A percentile compares a stretch with the other conserved stretches of the same genome.
Evolutionary conservation across 2,329 filamentous ascomycete species (phyloP).

Genomic region (Calonectria pauciramosa): DNA sequence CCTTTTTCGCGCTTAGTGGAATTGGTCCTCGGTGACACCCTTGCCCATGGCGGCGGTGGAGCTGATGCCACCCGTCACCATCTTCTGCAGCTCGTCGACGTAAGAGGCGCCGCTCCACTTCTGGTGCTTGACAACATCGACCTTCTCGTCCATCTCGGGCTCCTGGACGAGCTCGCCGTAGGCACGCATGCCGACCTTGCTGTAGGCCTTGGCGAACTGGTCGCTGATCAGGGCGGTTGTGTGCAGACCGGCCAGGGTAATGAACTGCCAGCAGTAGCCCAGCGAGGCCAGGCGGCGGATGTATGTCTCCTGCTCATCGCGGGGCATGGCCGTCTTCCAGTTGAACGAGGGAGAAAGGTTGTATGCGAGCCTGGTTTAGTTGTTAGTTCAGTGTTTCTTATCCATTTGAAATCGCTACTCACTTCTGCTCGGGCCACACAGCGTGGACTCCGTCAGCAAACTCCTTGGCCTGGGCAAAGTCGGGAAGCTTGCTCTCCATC

Average conservation of each 20-base stretch:
- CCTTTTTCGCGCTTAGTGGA: conserved; percentile 57
- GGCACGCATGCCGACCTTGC: conserved; percentile 89
- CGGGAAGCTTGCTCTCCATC: conserved; percentile 99
- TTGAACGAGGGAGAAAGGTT: conserved; percentile 99
- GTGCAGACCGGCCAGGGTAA: conserved; percentile 97
- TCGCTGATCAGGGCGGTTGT: conserved; percentile 94
- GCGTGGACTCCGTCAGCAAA: conserved; percentile 95
- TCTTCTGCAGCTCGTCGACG: conserved; percentile 94
- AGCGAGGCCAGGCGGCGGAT: conserved; percentile 88
- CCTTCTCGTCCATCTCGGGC: conserved; percentile 90
- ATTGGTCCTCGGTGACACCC: conserved; percentile 98
- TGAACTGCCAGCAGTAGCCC: conserved; percentile 99
- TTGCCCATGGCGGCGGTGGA: conserved; percentile 97
- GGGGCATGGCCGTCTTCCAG: conserved; percentile 97
- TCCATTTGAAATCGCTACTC: conserved; percentile 52
- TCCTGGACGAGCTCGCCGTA: conserved; percentile 98
- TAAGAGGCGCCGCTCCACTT: conserved; percentile 98
- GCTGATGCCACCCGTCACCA: conserved; percentile 94
- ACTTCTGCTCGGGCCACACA: conserved; percentile 97
- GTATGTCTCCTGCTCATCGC: conserved; percentile 95
- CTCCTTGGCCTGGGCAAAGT: conserved; percentile 90
- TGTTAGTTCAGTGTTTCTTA: conserved; percentile 31
- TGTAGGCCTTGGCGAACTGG: conserved; percentile 87
- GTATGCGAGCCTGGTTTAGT: conserved; percentile 81
- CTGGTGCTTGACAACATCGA: conserved; percentile 98